Evolutionary conservation across 192 early-diverging fungal species (phyloP).

Genomic region (Helicostylum pulchrum): DNA sequence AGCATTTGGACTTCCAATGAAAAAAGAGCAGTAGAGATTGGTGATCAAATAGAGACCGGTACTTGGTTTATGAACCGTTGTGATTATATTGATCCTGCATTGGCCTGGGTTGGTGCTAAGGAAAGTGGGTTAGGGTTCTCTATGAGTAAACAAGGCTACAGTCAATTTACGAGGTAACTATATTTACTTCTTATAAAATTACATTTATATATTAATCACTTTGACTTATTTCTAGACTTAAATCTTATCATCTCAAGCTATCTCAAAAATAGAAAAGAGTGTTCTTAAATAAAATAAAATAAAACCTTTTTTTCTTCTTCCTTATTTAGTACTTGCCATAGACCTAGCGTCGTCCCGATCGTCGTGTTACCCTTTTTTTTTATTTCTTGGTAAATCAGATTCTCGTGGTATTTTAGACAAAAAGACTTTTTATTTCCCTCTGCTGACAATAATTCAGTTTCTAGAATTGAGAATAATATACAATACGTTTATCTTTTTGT

Average conservation of each 20-base stretch:
- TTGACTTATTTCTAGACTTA: slow-evolving; percentile 24
- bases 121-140: slow-evolving; percentile 70
- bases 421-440: too few relatives aligned
- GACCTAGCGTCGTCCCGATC: too few relatives aligned
- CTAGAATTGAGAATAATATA: too few relatives aligned
- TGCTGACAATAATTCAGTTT: too few relatives aligned
- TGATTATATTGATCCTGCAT: slow-evolving; percentile 78
- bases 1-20: slow-evolving; percentile 73
- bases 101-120: slow-evolving; percentile 79
- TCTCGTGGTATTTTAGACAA: too few relatives aligned
- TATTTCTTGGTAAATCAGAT: too few relatives aligned
- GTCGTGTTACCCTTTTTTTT: too few relatives aligned
- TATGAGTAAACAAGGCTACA: slow-evolving; percentile 69
- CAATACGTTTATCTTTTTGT: too few relatives aligned
- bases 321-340: too few relatives aligned
- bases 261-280: slow-evolving; percentile 3
- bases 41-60: slow-evolving; percentile 65
- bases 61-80: slow-evolving; percentile 86
- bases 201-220: not conserved
- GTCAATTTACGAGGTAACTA: slow-evolving; percentile 55
- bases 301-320: too few relatives aligned
- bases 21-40: slow-evolving; percentile 58
- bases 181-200: not conserved
- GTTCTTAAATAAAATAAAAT: not conserved
- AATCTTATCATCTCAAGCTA: slow-evolving; percentile 37